Evolutionary conservation across 768 basidiomycete species (phyloP).

Genomic region (Termitomyces titanicus): DNA sequence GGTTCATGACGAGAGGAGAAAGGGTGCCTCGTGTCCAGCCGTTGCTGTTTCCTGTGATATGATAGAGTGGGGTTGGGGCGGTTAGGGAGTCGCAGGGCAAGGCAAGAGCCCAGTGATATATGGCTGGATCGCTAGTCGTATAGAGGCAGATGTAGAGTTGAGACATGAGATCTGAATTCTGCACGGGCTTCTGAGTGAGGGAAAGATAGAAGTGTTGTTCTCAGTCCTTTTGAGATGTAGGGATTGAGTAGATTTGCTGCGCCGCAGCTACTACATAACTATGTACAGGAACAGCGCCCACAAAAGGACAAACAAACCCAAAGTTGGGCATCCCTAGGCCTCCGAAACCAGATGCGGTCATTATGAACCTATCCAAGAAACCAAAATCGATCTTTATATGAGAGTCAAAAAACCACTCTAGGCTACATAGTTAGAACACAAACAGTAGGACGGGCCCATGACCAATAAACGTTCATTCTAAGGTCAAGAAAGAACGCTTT

Average conservation of each 20-base stretch:
- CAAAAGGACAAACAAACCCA: not conserved
- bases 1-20: not conserved
- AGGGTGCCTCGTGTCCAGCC: constrained; percentile 2
- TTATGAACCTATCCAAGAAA: no score
- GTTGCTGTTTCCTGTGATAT: constrained; percentile 4
- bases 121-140: not conserved
- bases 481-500: not conserved
- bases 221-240: no score
- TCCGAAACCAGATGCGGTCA: no score
- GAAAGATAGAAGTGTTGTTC: no score
- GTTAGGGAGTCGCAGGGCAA: not conserved
- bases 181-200: no score
- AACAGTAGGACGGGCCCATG: no score
- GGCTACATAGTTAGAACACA: no score
- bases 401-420: no score
- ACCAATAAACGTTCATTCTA: not conserved
- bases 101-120: not conserved
- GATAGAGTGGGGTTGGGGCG: not conserved
- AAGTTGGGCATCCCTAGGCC: not conserved
- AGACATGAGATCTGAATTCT: not conserved
- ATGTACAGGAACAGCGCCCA: not conserved
- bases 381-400: no score
- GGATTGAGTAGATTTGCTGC: no score
- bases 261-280: no score
- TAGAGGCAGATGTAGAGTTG: not conserved